phyloP scores from a whole-genome alignment of 352 stramenopile genomes.

The Phytophthora nicotianae region DNA sequence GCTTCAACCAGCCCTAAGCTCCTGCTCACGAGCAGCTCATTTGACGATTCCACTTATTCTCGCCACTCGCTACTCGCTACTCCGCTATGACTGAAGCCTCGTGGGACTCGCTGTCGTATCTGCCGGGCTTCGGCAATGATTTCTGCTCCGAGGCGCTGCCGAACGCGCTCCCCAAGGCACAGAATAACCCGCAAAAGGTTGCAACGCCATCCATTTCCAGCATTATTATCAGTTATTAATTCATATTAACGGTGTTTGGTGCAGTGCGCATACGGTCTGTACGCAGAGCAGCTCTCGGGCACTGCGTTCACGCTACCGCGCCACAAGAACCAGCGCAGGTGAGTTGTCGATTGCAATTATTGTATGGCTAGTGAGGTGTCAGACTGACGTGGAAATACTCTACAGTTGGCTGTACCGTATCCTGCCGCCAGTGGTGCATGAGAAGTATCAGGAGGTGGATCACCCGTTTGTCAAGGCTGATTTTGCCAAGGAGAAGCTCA shows the following conservation, averaged over 20 bases:
- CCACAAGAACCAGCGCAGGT: slow-evolving; percentile 81
- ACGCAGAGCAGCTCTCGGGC: slow-evolving; percentile 95
- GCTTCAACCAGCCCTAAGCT: background rate
- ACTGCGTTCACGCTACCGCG: slow-evolving; percentile 96
- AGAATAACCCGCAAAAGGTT: slow-evolving; percentile 95
- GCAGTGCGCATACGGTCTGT: slow-evolving; percentile 91
- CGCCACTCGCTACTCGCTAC: background rate
- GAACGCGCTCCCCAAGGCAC: slow-evolving; percentile 87
- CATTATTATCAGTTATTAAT: background rate
- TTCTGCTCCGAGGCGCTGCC: slow-evolving; percentile 94
- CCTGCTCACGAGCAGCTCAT: slow-evolving; percentile 12
- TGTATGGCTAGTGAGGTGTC: slow-evolving; percentile 26
- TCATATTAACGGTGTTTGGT: background rate
- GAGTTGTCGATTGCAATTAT: slow-evolving; percentile 34
- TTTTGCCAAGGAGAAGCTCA: slow-evolving; percentile 71
- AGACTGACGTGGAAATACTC: slow-evolving; percentile 6
- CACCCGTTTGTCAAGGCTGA: slow-evolving; percentile 70
- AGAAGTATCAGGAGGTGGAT: slow-evolving; percentile 58
- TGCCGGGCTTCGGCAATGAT: slow-evolving; percentile 92
- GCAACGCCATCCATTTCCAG: background rate
- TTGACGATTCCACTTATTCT: slow-evolving; percentile 12
- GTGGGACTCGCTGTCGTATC: slow-evolving; percentile 85
- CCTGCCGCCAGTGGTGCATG: slow-evolving; percentile 84
- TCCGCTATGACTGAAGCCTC: slow-evolving; percentile 20
- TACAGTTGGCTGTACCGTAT: slow-evolving; percentile 94